phyloP scores from a whole-genome alignment of 1,284 basidiomycete species.

The Leccinum fallax region DNA sequence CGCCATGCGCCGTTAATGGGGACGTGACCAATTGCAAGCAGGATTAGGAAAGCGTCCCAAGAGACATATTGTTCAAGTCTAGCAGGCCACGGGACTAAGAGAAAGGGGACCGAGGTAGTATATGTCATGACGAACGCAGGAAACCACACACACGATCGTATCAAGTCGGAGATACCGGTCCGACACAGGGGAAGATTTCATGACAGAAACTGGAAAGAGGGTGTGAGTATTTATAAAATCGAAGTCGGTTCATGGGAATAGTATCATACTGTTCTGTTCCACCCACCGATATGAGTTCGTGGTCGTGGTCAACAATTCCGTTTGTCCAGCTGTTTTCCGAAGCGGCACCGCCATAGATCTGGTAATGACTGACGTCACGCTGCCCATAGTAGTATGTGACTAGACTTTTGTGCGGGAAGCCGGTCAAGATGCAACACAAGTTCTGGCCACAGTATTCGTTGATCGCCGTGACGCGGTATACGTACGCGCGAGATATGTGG shows the following conservation, averaged over 20 bases:
- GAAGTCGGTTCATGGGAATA: background rate
- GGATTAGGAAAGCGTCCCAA: background rate
- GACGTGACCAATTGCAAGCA: background rate
- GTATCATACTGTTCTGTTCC: background rate
- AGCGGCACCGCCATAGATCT: background rate
- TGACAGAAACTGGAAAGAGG: background rate
- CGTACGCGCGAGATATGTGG: background rate
- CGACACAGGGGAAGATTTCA: background rate
- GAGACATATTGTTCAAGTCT: background rate
- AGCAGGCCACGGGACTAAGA: background rate
- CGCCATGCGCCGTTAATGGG: background rate
- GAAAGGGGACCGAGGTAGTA: background rate
- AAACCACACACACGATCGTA: background rate
- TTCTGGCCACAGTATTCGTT: background rate
- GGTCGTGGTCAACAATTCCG: background rate
- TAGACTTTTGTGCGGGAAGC: too few species aligned
- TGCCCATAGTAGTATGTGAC: background rate
- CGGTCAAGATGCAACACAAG: background rate
- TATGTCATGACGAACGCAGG: background rate
- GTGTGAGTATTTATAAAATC: background rate
- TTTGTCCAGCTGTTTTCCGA: background rate
- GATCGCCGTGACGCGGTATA: background rate
- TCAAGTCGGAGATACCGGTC: background rate
- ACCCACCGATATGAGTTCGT: background rate
- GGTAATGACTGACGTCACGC: background rate